phyloP scores from a whole-genome alignment of 768 basidiomycete species.

The Trichaptum fuscoviolaceum region DNA sequence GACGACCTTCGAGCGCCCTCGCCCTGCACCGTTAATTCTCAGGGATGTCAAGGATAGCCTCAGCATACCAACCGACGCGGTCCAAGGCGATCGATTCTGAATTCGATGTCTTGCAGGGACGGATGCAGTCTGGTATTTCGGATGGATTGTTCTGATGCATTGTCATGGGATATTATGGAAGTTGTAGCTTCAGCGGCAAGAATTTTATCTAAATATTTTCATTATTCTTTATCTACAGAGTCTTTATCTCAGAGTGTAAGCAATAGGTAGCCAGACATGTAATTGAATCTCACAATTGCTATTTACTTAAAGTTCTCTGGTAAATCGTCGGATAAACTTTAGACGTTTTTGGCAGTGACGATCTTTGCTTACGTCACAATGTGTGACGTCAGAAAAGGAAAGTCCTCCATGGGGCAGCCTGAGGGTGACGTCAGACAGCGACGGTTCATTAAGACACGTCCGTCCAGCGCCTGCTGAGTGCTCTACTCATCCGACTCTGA shows the following conservation, averaged over 20 bases:
- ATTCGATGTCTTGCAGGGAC: neutral
- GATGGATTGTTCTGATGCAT: neutral
- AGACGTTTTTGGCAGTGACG: neutral
- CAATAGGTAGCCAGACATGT: neutral
- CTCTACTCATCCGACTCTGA: neutral
- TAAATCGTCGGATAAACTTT: neutral
- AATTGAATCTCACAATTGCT: neutral
- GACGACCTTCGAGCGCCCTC: constrained; percentile 30
- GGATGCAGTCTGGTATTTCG: neutral
- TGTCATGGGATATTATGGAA: neutral
- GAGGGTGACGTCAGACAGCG: neutral
- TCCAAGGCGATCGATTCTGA: neutral
- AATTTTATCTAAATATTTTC: neutral
- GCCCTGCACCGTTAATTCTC: constrained; percentile 36
- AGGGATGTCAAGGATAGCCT: constrained; percentile 4
- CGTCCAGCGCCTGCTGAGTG: neutral
- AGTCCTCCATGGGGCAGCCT: neutral
- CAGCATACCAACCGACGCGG: neutral
- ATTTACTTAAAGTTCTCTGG: too few relatives aligned
- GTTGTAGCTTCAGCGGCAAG: neutral
- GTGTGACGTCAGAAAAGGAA: neutral
- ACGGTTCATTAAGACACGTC: neutral
- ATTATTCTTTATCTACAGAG: neutral
- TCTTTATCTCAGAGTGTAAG: neutral
- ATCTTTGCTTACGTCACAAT: neutral